Percentiles rank a stretch among this genome's conserved stretches.
Conservation (phyloP, 768 basidiomycete genomes). For the Tylopilus subfusipes region DNA sequence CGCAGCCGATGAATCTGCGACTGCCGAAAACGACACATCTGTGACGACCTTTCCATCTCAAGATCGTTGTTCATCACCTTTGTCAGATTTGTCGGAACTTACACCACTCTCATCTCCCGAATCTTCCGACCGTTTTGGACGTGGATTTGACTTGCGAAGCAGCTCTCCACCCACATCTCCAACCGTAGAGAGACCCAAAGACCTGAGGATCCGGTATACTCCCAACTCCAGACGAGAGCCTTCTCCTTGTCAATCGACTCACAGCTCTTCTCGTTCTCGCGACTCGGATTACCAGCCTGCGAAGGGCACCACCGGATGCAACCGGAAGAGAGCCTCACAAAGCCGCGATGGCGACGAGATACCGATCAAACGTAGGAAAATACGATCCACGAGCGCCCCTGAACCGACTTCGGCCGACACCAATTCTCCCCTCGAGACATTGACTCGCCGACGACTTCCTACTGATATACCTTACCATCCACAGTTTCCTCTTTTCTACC, state of each 20-base stretch:
- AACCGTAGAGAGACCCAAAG: background rate
- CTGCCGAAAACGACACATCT: background rate
- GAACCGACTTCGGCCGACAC: background rate
- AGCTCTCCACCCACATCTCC: constrained; percentile 23
- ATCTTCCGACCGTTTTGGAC: constrained; percentile 4
- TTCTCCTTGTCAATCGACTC: background rate
- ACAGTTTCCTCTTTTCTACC: constrained; percentile 61
- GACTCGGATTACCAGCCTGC: constrained; percentile 17
- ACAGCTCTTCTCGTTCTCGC: background rate
- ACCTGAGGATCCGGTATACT: background rate
- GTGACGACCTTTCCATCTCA: constrained; percentile 2
- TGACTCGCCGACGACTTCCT: constrained; percentile 49
- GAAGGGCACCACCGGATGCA: constrained; percentile 10
- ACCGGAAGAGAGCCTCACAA: constrained; percentile 17
- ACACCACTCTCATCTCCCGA: constrained; percentile 29
- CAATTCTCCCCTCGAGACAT: background rate
- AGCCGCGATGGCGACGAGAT: constrained; percentile 10
- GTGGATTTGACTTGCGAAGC: constrained; percentile 1
- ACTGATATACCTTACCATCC: constrained; percentile 41
- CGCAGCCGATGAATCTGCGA: constrained; percentile 13
- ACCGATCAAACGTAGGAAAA: constrained; percentile 13
- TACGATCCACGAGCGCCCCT: background rate
- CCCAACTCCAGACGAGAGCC: background rate
- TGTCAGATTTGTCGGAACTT: constrained; percentile 29
- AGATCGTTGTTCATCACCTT: constrained; percentile 21